Evolutionary conservation across 179 eudicot genomes (phyloP).

Genomic region (Beta macrorhiza): DNA sequence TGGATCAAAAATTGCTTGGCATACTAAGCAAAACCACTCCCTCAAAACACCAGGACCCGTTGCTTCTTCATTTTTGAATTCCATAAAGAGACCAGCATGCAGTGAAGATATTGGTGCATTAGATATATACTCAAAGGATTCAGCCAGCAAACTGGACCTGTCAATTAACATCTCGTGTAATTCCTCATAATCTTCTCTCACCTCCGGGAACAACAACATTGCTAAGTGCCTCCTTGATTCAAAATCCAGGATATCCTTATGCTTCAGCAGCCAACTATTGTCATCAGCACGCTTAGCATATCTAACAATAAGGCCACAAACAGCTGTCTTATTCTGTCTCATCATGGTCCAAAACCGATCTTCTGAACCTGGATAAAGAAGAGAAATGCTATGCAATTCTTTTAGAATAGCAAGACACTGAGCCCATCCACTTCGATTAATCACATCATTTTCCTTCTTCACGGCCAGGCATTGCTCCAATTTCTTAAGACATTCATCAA

Average conservation of each 20-base stretch:
- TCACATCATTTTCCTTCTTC: constrained; percentile 30
- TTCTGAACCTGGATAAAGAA: constrained; percentile 45
- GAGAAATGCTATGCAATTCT: constrained; percentile 55
- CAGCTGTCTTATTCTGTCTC: constrained; percentile 45
- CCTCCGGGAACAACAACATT: constrained; percentile 78
- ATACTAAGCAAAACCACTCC: constrained; percentile 92
- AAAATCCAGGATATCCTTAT: constrained; percentile 66
- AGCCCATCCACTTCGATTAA: constrained; percentile 35
- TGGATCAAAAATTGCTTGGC: constrained; percentile 80
- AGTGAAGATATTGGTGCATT: constrained; percentile 49
- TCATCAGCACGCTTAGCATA: constrained; percentile 60
- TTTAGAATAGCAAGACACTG: constrained; percentile 65
- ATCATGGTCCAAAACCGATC: constrained; percentile 49
- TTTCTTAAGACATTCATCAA: constrained; percentile 48
- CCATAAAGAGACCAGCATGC: constrained; percentile 77
- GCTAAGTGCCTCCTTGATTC: constrained; percentile 84
- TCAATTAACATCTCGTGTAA: constrained; percentile 65
- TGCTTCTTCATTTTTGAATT: constrained; percentile 93
- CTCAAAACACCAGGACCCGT: constrained; percentile 96
- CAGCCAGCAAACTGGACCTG: constrained; percentile 70
- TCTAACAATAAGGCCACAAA: constrained; percentile 50
- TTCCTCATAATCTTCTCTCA: constrained; percentile 74
- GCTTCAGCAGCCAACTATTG: constrained; percentile 62
- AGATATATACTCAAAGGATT: constrained; percentile 79
- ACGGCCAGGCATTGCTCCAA: constrained; percentile 37